These are phyloP conservation scores for Leishmania mexicana DNA, from an alignment of 208 protist genomes.

Conservation along the genomic window DNA sequence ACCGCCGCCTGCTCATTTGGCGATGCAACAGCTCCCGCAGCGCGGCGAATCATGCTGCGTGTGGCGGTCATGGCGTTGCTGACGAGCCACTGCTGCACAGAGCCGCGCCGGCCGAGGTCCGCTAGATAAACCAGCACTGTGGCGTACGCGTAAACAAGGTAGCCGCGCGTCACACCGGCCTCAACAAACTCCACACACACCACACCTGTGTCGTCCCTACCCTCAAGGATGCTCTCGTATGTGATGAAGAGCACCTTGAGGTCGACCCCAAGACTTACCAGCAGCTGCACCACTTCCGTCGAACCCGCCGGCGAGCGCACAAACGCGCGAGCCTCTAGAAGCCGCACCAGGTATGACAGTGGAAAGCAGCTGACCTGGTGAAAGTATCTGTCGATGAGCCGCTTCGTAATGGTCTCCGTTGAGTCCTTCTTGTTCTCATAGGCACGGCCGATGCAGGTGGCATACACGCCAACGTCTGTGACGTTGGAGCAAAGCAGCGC, in stretches of 20 bases:
- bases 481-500: slow-evolving; percentile 62
- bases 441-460: slow-evolving; percentile 56
- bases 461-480: slow-evolving; percentile 61
- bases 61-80: slow-evolving; percentile 26
- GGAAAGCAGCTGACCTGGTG: slow-evolving; percentile 57
- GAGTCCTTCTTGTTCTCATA: slow-evolving; percentile 53
- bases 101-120: slow-evolving; percentile 40
- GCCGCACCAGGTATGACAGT: slow-evolving; percentile 63
- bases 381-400: slow-evolving; percentile 64
- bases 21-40: slow-evolving; percentile 1
- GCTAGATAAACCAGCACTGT: slow-evolving; percentile 51
- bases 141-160: slow-evolving; percentile 71
- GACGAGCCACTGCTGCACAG: slow-evolving; percentile 36
- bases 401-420: slow-evolving; percentile 56
- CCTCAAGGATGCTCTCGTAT: slow-evolving; percentile 60
- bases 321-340: slow-evolving; percentile 68
- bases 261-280: slow-evolving; percentile 71
- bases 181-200: slow-evolving; percentile 28
- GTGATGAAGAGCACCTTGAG: slow-evolving; percentile 67
- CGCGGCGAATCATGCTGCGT: slow-evolving; percentile 24
- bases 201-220: slow-evolving; percentile 47
- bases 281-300: slow-evolving; percentile 51
- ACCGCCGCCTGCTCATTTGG: slow-evolving; percentile 18
- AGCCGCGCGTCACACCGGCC: slow-evolving; percentile 33
- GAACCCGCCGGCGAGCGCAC: slow-evolving; percentile 45